These are phyloP conservation scores for Trichoderma cornu-damae DNA, from an alignment of 2,329 filamentous ascomycete genomes.

Conservation along the genomic window DNA sequence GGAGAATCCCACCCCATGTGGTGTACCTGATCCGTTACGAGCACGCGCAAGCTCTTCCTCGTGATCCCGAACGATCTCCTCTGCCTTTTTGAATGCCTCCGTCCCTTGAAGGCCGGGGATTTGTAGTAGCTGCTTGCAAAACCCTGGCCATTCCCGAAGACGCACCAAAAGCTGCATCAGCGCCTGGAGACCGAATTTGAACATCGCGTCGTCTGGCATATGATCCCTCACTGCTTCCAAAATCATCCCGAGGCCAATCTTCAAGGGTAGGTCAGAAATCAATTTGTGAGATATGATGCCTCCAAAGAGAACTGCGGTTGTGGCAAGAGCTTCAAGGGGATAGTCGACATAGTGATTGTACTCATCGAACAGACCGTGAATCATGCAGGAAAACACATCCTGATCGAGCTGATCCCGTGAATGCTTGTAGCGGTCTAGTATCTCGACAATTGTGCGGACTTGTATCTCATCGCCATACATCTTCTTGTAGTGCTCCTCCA, in stretches of 20 bases:
- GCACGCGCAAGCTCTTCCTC: conserved; percentile 55
- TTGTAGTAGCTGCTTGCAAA: conserved; percentile 78
- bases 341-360: conserved; percentile 95
- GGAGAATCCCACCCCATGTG: conserved; percentile 34
- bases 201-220: conserved; percentile 81
- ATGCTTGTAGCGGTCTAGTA: conserved; percentile 80
- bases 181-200: conserved; percentile 94
- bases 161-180: conserved; percentile 81
- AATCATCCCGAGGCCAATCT: conserved; percentile 95
- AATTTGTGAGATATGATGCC: conserved; percentile 93
- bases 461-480: conserved; percentile 94
- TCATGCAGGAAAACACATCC: conserved; percentile 97
- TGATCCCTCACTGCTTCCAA: conserved; percentile 91
- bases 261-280: conserved; percentile 81
- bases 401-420: conserved; percentile 81
- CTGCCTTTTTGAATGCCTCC: conserved; percentile 75
- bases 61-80: conserved; percentile 69
- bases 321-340: conserved; percentile 90
- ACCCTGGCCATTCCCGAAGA: conserved; percentile 90
- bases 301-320: conserved; percentile 92
- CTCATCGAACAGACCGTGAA: conserved; percentile 94
- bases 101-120: conserved; percentile 79
- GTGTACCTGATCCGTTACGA: conserved; percentile 46
- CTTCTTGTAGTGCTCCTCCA: conserved; percentile 96
- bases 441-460: conserved; percentile 77